Conservation (phyloP, 2,329 filamentous ascomycete genomes). For the Xylariaceae sp. region DNA sequence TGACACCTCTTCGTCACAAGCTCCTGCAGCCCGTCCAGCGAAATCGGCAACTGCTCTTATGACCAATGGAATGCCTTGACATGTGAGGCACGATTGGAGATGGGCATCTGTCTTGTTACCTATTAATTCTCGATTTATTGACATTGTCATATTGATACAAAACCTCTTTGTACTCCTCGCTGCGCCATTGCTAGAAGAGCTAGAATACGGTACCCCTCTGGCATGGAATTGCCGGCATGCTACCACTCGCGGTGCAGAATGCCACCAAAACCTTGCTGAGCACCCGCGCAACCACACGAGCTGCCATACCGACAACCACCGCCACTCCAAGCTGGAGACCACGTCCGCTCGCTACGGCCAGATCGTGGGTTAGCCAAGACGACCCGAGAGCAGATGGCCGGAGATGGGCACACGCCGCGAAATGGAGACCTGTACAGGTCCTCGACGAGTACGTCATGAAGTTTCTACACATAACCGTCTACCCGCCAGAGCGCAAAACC, state of each 20-base stretch:
- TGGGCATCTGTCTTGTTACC: background rate
- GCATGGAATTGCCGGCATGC: constrained; percentile 50
- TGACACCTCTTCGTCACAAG: too few species aligned
- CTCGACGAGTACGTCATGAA: constrained; percentile 63
- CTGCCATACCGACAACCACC: constrained; percentile 4
- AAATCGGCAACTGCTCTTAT: constrained; percentile 29
- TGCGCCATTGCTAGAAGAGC: background rate
- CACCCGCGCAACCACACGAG: constrained; percentile 3
- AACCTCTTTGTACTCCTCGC: background rate
- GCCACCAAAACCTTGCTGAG: constrained; percentile 46
- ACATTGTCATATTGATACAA: background rate
- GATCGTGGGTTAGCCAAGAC: background rate
- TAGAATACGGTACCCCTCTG: constrained; percentile 23
- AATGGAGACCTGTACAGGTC: constrained; percentile 68
- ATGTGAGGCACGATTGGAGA: constrained; percentile 24
- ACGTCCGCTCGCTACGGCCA: constrained; percentile 23
- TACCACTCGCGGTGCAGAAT: constrained; percentile 53
- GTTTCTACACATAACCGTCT: constrained; percentile 16
- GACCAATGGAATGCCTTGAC: constrained; percentile 23
- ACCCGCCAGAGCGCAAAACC: too few species aligned
- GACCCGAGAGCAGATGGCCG: constrained; percentile 27
- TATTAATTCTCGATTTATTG: background rate
- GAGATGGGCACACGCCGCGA: constrained; percentile 43
- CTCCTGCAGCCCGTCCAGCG: constrained; percentile 12
- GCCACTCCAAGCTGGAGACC: constrained; percentile 4